Evolutionary conservation across 2,329 filamentous ascomycete genomes (phyloP), one percentile per base, ranked within the genome.

Genomic region (Coniosporium tulheliwenetii): DNA sequence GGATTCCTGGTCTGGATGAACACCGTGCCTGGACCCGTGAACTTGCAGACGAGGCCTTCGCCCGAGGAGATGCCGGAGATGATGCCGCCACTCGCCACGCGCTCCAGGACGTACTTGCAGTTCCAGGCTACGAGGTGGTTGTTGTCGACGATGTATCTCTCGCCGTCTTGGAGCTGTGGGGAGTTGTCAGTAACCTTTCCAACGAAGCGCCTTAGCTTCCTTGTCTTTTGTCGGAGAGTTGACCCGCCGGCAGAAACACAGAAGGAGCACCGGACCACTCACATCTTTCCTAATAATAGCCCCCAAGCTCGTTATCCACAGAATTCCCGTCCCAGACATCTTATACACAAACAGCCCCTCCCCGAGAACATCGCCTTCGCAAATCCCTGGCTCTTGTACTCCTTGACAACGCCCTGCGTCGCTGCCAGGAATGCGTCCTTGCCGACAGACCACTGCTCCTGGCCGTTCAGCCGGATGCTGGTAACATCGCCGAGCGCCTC

Each of bases 121-220:
- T 95, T 95, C 91, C 91, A 98, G 0, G 91, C 89, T 0, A 96
- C 86, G 1, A 96, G 70, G 50, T 94, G 85, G 2, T 85, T 85
- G 52, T 94, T 94, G 53, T 94, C 85, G 42, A 95, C 79, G 48
- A 91, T 85, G 60, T 95, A 96, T 50, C 81, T 81, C 57, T 96
- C 89, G 8, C 80, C 80, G 10, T 71, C 67, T 50, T 62, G 59
- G 39, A 74, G 58, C 69, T 71, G 42, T 41, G 37, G 5, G 16
- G 9, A 36, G 13, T 35, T n/a, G 40, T 47, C 36, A 47, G 40
- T 35, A 37, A 5, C 5, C 19, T 26, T 7, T 26, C 19, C 3
- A 26, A 13, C 16, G 15, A 10, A 39, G 31, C 8, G 13, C 15
- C n/a, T 15, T 29, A 30, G 10, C 29, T 39, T 30, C n/a, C 13